Evolutionary conservation across 176 grass and related monocot species (phyloP).

Genomic region (Eragrostis curvula): DNA sequence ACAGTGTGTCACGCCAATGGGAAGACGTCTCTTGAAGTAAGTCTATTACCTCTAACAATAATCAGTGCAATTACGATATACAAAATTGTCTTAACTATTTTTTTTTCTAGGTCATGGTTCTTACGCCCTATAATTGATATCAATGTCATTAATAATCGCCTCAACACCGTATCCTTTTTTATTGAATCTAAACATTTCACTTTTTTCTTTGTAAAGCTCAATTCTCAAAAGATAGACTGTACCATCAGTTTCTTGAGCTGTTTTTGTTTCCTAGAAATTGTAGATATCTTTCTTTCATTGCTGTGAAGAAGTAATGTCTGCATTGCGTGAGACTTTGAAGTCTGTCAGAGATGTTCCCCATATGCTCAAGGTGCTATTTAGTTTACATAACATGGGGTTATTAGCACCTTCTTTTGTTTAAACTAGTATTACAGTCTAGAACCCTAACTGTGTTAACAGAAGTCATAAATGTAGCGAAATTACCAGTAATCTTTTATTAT

Average conservation of each 20-base stretch:
- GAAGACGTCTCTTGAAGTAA: conserved; percentile 79
- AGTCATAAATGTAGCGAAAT: conserved; percentile 21
- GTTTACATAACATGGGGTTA: conserved; percentile 3
- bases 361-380: conserved; percentile 80
- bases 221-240: conserved; percentile 28
- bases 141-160: conserved; percentile 81
- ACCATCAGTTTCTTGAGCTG: conserved; percentile 27
- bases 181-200: conserved; percentile 10
- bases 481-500: neutral
- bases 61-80: conserved; percentile 33
- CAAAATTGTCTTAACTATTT: conserved; percentile 25
- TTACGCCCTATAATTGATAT: conserved; percentile 90
- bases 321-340: conserved; percentile 83
- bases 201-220: neutral
- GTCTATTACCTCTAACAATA: conserved; percentile 29
- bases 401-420: conserved; percentile 2
- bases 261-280: conserved; percentile 59
- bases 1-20: conserved; percentile 97
- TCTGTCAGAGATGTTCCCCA: conserved; percentile 94
- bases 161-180: conserved; percentile 88
- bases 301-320: conserved; percentile 93
- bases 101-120: conserved; percentile 82
- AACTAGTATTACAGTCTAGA: conserved; percentile 15
- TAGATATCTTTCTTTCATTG: conserved; percentile 98
- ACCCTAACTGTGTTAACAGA: conserved; percentile 18